These are phyloP conservation scores for Clavulina sp. DNA, from an alignment of 768 basidiomycete genomes.

Conservation along the genomic window DNA sequence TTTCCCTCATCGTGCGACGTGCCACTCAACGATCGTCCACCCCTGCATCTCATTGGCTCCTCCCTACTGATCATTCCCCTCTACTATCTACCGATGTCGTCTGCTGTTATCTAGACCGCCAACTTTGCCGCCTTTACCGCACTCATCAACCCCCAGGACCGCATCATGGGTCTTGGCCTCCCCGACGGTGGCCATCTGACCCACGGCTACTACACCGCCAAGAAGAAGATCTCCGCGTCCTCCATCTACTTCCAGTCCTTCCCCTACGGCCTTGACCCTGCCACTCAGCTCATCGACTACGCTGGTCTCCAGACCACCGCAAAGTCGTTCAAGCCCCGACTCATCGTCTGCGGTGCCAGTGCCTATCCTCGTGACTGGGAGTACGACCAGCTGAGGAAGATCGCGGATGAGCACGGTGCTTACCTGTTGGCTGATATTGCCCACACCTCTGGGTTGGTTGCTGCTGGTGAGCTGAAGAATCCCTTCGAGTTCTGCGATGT, in stretches of 20 bases:
- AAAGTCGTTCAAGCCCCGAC: slow-evolving; percentile 84
- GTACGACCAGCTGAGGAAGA: slow-evolving; percentile 64
- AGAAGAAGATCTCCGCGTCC: slow-evolving; percentile 99
- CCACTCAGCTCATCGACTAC: slow-evolving; percentile 85
- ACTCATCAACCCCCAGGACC: slow-evolving; percentile 89
- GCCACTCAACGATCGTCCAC: slow-evolving; percentile 27
- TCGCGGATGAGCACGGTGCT: slow-evolving; percentile 73
- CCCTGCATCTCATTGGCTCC: neutral
- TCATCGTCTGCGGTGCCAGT: slow-evolving; percentile 94
- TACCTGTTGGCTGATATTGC: slow-evolving; percentile 96
- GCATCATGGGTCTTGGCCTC: slow-evolving; percentile 96
- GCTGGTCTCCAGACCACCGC: slow-evolving; percentile 62
- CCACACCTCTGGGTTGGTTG: slow-evolving; percentile 89
- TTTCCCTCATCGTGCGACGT: slow-evolving; percentile 35
- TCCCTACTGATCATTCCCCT: neutral
- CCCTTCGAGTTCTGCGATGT: slow-evolving; percentile 96
- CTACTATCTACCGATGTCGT: neutral
- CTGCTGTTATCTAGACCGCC: slow-evolving; percentile 1
- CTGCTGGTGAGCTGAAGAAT: slow-evolving; percentile 73
- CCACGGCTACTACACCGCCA: slow-evolving; percentile 95
- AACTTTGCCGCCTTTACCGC: slow-evolving; percentile 97
- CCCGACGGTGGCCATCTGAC: slow-evolving; percentile 96
- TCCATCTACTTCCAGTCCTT: slow-evolving; percentile 99
- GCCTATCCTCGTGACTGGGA: slow-evolving; percentile 99
- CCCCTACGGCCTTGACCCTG: slow-evolving; percentile 72